Percentiles rank a stretch among this genome's conserved stretches.
Conservation (phyloP, 2,329 filamentous ascomycete genomes). For the Trichoderma afroharzianum region DNA sequence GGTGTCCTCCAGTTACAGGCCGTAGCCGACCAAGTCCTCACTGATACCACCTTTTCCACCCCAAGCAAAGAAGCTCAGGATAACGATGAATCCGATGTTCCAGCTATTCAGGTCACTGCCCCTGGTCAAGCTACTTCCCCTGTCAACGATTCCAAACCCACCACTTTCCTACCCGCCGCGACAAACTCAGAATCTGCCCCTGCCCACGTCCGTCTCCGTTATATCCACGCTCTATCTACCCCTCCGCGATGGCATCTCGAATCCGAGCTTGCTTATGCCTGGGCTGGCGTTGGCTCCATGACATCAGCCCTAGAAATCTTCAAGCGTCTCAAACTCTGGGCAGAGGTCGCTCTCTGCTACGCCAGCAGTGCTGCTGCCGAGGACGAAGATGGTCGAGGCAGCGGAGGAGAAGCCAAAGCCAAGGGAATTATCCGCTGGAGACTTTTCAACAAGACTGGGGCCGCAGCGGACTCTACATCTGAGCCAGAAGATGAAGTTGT, state of each 20-base stretch:
- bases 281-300: constrained; percentile 83
- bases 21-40: constrained; percentile 90
- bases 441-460: constrained; percentile 64
- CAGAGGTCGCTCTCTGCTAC: constrained; percentile 88
- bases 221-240: constrained; percentile 78
- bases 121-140: constrained; percentile 31
- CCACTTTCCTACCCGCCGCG: constrained; percentile 76
- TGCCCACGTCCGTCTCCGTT: constrained; percentile 70
- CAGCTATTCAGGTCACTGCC: constrained; percentile 43
- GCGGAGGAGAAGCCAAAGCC: constrained; percentile 73
- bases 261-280: constrained; percentile 86
- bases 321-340: constrained; percentile 88
- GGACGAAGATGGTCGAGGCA: constrained; percentile 51
- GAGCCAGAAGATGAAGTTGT: constrained; percentile 51
- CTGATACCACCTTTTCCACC: constrained; percentile 60
- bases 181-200: constrained; percentile 75
- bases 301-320: constrained; percentile 93
- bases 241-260: constrained; percentile 93
- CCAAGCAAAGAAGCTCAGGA: constrained; percentile 28
- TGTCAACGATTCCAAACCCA: constrained; percentile 45
- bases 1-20: constrained; percentile 91
- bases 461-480: constrained; percentile 25
- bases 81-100: constrained; percentile 33
- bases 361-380: constrained; percentile 60
- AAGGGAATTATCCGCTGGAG: constrained; percentile 71